A percentile compares a stretch with the other conserved stretches of the same genome.
Conservation (phyloP, 2,329 filamentous ascomycete species). For the Scytalidium sp. region DNA sequence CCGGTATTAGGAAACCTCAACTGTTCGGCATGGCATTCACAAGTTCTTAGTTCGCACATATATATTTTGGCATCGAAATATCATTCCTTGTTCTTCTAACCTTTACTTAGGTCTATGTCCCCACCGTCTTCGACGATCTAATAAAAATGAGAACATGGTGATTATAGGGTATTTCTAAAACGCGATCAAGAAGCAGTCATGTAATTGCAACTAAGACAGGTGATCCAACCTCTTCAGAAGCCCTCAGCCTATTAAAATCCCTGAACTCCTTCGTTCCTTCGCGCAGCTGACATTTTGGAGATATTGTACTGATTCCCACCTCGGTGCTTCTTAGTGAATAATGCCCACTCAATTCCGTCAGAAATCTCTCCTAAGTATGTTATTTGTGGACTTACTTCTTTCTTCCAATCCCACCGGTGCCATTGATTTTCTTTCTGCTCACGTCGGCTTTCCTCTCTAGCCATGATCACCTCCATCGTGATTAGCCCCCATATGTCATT, state of each 20-base stretch:
- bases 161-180: no score
- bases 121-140: no score
- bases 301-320: constrained; percentile 1
- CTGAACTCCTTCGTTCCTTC: neutral
- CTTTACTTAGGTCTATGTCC: no score
- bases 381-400: neutral
- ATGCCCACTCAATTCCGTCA: neutral
- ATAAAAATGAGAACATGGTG: no score
- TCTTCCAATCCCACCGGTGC: constrained; percentile 2
- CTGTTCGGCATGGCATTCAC: no score
- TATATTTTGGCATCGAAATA: no score
- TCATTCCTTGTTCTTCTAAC: no score
- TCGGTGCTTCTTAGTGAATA: neutral
- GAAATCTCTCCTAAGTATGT: neutral
- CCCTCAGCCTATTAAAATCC: neutral
- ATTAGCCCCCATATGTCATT: neutral
- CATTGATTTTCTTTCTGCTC: neutral
- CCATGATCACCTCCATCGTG: neutral
- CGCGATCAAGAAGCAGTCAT: no score
- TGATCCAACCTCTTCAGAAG: no score
- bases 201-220: no score
- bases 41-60: no score
- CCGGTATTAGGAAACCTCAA: no score
- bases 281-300: neutral
- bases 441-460: neutral